Conservation (phyloP, 768 basidiomycete genomes). For the Sporobolomyces pararoseus region DNA sequence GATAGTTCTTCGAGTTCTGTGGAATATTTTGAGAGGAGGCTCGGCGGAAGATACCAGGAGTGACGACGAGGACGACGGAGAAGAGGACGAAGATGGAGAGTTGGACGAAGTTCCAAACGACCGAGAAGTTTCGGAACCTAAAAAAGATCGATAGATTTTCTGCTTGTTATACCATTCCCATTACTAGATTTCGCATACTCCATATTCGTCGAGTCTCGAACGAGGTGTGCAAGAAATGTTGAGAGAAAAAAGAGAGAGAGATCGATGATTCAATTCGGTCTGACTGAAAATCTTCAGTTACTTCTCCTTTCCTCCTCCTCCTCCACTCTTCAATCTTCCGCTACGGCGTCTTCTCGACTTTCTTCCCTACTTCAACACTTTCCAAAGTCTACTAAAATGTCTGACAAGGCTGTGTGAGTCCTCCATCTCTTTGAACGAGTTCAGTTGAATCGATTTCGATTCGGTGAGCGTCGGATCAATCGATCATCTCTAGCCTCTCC, state of each 20-base stretch:
- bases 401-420: constrained; percentile 36
- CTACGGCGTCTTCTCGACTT: constrained; percentile 46
- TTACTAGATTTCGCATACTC: too few species aligned
- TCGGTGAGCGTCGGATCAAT: constrained; percentile 6
- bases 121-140: constrained; percentile 9
- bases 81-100: constrained; percentile 21
- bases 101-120: neutral
- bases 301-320: constrained; percentile 31
- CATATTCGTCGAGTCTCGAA: too few species aligned
- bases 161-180: neutral
- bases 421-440: neutral
- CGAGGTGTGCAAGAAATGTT: too few species aligned
- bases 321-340: constrained; percentile 26
- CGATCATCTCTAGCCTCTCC: neutral
- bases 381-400: constrained; percentile 2
- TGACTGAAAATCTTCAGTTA: neutral
- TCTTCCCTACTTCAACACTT: constrained; percentile 47
- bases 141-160: constrained; percentile 13
- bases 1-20: constrained; percentile 67
- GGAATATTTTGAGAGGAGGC: constrained; percentile 66
- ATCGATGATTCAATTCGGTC: too few species aligned
- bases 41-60: constrained; percentile 80
- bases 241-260: neutral
- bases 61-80: constrained; percentile 63
- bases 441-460: neutral